Base-by-base conservation (phyloP, 495 filamentous ascomycete species). In the Neurospora sublineolata region DNA sequence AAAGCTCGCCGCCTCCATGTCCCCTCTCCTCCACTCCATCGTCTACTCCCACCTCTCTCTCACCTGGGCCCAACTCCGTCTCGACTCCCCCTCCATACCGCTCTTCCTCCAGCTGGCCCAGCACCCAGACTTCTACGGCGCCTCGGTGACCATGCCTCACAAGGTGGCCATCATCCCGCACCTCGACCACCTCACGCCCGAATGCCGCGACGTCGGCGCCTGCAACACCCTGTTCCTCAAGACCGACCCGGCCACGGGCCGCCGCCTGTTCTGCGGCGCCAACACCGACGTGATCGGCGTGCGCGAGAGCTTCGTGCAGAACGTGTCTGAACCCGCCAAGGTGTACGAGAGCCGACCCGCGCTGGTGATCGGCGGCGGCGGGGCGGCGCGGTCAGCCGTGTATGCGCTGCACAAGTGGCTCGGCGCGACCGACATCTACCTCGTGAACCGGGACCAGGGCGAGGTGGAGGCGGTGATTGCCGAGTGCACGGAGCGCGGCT, bases 231-330 rank as follows among this genome's bases (percentile, higher is more conserved):
- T 93, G 68, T 93, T 90, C 83, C 75, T 89, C 39, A 83, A 86
- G 39, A 64, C 52, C 23, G 78, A 80, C 44, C 82, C 83, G 10
- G 71, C 72, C 3, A 77, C 78, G 39, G 83, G 84, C 44, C 78
- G 80, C 2, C 80, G 80, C 40, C 73, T 82, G 38, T 87, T 87
- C 73, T 84, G 89, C 74, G 91, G 90, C 33, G 90, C 91, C 46
- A 93, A 93, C 83, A 93, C 91, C 27, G 91, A 93, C 79, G 90
- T 89, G 69, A 86, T 91, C 73, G 91, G 91, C 20, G 87, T 93
- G 71, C 87, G 89, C 36, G 88, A 92, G 73, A 87, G 89, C 4
- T 88, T 93, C 73, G 79, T 86, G 42, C 85, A 89, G 75, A 91
- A 91, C 77, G 78, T 87, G 9, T 33, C 73, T 37, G 70, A 77